phyloP scores from a whole-genome alignment of 2,329 filamentous ascomycete species.

The Harringtonia aguacate region DNA sequence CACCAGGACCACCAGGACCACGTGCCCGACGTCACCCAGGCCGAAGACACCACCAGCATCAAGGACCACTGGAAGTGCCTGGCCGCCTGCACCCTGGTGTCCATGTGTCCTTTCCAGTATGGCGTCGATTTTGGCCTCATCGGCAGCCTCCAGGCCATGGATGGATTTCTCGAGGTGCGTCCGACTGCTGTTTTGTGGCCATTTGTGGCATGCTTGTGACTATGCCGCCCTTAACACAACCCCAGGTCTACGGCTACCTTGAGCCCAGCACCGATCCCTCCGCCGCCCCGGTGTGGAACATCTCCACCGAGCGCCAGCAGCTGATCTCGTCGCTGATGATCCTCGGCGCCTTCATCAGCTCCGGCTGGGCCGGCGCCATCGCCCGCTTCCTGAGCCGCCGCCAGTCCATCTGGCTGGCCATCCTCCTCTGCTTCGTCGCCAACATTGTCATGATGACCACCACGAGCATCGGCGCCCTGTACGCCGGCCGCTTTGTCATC shows the following conservation, averaged over 20 bases:
- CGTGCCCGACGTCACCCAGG: neutral
- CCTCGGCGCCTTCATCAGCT: slow-evolving; percentile 33
- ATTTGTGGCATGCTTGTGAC: neutral
- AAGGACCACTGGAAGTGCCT: slow-evolving; percentile 21
- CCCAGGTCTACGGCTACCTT: slow-evolving; percentile 25
- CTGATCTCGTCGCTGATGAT: slow-evolving; percentile 38
- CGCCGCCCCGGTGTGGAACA: slow-evolving; percentile 30
- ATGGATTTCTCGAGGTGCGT: slow-evolving; percentile 32
- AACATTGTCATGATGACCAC: slow-evolving; percentile 50
- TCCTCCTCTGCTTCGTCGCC: slow-evolving; percentile 35
- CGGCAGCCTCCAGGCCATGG: slow-evolving; percentile 38
- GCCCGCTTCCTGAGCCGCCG: slow-evolving; percentile 22
- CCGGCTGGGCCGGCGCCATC: slow-evolving; percentile 27
- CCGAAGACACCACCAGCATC: slow-evolving; percentile 12
- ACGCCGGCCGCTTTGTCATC: slow-evolving; percentile 42
- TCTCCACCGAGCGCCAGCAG: slow-evolving; percentile 31
- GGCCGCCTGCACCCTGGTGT: slow-evolving; percentile 33
- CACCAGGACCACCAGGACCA: neutral
- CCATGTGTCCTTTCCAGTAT: slow-evolving; percentile 40
- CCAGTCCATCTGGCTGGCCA: slow-evolving; percentile 33
- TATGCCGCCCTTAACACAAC: neutral
- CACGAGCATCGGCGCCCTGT: slow-evolving; percentile 39
- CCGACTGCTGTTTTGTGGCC: neutral
- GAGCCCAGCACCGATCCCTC: slow-evolving; percentile 17
- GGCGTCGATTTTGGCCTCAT: slow-evolving; percentile 39